phyloP scores from a whole-genome alignment of 805 yeast species.

The Kodamaea lidongshanica region DNA sequence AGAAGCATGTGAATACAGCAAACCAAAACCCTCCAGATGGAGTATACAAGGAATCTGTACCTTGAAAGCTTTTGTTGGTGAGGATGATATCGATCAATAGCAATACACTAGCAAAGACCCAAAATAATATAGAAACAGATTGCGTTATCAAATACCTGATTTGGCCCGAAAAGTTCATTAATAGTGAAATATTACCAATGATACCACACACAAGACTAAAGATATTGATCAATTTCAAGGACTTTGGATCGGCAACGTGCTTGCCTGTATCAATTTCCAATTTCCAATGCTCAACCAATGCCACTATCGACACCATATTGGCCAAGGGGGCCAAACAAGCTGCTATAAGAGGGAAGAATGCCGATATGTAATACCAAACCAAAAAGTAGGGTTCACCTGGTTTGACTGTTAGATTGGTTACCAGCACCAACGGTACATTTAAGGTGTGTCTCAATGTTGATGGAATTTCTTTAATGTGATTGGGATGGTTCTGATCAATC shows the following conservation, averaged over 20 bases:
- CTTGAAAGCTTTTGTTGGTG: conserved; percentile 21
- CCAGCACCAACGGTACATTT: conserved; percentile 27
- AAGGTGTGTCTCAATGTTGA: conserved; percentile 25
- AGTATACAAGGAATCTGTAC: conserved; percentile 9
- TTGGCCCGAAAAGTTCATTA: conserved; percentile 60
- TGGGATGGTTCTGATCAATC: too few relatives aligned
- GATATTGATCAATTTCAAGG: conserved; percentile 53
- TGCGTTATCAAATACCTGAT: conserved; percentile 59
- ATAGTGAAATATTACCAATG: conserved; percentile 59
- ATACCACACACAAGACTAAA: conserved; percentile 61
- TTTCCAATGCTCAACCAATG: conserved; percentile 68
- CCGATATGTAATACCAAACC: conserved; percentile 62
- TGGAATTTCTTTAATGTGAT: conserved; percentile 4
- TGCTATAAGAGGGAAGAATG: conserved; percentile 67
- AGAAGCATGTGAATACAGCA: conserved; percentile 57
- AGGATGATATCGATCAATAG: conserved; percentile 45
- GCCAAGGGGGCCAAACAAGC: conserved; percentile 79
- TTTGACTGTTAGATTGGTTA: conserved; percentile 24
- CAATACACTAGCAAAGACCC: conserved; percentile 53
- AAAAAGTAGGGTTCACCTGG: conserved; percentile 34
- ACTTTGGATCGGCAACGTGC: conserved; percentile 28
- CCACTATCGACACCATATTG: conserved; percentile 65
- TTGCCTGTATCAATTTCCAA: conserved; percentile 17
- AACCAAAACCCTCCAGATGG: conserved; percentile 72
- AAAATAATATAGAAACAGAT: conserved; percentile 53